These are phyloP conservation scores for Aspergillus udagawae DNA, from an alignment of 2,329 filamentous ascomycete species.

Conservation along the genomic window DNA sequence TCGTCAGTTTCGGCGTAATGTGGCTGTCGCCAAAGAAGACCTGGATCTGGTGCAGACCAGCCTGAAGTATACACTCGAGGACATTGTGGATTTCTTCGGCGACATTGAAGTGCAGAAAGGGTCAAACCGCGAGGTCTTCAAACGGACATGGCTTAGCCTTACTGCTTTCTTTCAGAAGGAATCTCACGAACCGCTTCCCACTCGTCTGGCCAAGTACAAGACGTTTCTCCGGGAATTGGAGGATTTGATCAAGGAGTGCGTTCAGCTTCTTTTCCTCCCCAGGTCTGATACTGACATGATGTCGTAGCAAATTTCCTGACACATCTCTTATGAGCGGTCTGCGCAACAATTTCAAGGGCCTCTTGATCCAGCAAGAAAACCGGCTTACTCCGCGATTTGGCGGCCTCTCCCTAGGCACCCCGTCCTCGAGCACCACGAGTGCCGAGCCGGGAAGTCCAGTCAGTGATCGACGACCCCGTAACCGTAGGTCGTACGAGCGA, in stretches of 20 bases:
- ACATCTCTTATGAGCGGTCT: slow-evolving; percentile 21
- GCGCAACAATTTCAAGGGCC: slow-evolving; percentile 20
- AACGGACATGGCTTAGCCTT: slow-evolving; percentile 50
- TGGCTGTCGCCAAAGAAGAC: slow-evolving; percentile 43
- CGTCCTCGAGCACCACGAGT: slow-evolving; percentile 23
- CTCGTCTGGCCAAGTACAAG: slow-evolving; percentile 49
- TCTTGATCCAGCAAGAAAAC: slow-evolving; percentile 28
- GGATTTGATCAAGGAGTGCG: slow-evolving; percentile 47
- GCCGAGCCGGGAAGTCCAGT: slow-evolving; percentile 25
- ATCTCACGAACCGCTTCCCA: slow-evolving; percentile 43
- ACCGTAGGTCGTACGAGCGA: slow-evolving; percentile 35
- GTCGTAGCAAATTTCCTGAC: slow-evolving; percentile 25
- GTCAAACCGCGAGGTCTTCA: slow-evolving; percentile 37
- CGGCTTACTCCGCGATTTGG: slow-evolving; percentile 25
- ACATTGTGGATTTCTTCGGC: slow-evolving; percentile 46
- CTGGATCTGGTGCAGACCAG: slow-evolving; percentile 47
- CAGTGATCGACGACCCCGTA: slow-evolving; percentile 24
- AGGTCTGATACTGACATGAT: slow-evolving; percentile 3
- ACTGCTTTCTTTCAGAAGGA: slow-evolving; percentile 45
- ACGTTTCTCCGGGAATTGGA: slow-evolving; percentile 45
- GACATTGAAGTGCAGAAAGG: slow-evolving; percentile 29
- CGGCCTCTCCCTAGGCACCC: slow-evolving; percentile 21
- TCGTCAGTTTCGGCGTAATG: slow-evolving; percentile 35
- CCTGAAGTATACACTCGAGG: slow-evolving; percentile 49
- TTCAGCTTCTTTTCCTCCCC: neutral